Conservation (phyloP, 2,329 filamentous ascomycete species). For the Dactylonectria macrodidyma region DNA sequence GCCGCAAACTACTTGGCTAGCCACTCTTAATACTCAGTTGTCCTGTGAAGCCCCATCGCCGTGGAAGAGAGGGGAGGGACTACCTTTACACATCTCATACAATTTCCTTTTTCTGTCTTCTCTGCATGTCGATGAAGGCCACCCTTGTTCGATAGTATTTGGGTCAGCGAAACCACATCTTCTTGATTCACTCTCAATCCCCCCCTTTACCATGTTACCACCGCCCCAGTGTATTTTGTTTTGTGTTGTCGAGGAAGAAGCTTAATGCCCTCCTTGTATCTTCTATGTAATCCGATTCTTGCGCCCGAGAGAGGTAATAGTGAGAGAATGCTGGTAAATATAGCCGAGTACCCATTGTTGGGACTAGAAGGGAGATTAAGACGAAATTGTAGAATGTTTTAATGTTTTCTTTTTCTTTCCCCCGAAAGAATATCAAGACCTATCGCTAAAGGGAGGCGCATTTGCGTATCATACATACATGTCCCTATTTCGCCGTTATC, state of each 20-base stretch:
- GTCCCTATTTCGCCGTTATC: background rate
- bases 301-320: slow-evolving; percentile 11
- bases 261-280: slow-evolving; percentile 11
- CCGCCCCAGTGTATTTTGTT: slow-evolving; percentile 28
- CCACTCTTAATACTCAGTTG: slow-evolving; percentile 60
- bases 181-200: slow-evolving; percentile 14
- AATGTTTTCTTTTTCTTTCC: background rate
- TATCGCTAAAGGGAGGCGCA: slow-evolving; percentile 24
- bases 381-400: slow-evolving; percentile 14
- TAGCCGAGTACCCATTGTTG: slow-evolving; percentile 7
- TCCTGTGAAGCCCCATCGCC: slow-evolving; percentile 23
- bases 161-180: slow-evolving; percentile 40
- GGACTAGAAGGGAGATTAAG: background rate
- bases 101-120: slow-evolving; percentile 37
- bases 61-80: slow-evolving; percentile 14
- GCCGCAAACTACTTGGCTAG: slow-evolving; percentile 71
- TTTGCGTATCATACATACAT: slow-evolving; percentile 30
- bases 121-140: slow-evolving; percentile 35
- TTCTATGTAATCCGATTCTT: slow-evolving; percentile 28
- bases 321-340: slow-evolving; percentile 20
- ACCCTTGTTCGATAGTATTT: slow-evolving; percentile 44
- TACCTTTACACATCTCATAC: slow-evolving; percentile 39
- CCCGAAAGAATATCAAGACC: slow-evolving; percentile 1
- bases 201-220: slow-evolving; percentile 29
- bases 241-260: slow-evolving; percentile 21